A percentile compares a stretch with the other conserved stretches of the same genome.
Evolutionary conservation across 108 stramenopile species (phyloP).

Genomic region (Skeletonema menzelii): DNA sequence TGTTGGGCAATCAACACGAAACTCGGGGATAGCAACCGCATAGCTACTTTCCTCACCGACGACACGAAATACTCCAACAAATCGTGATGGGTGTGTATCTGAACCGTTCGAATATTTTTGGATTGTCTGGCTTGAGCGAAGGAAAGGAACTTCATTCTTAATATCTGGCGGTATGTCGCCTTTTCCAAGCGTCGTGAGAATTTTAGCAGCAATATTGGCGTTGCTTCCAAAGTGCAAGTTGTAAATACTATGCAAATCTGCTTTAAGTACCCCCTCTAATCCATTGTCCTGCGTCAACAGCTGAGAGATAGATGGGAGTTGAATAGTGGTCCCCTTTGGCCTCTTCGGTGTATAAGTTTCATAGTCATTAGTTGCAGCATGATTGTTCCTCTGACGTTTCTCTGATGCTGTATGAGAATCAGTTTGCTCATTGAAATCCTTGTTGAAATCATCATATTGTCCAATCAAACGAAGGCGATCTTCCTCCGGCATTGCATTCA

Average conservation of each 20-base stretch:
- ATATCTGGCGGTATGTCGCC: slow-evolving; percentile 18
- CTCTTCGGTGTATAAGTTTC: background rate
- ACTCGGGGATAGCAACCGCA: slow-evolving; percentile 36
- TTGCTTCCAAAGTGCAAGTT: slow-evolving; percentile 33
- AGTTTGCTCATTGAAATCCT: background rate
- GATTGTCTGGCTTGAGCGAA: slow-evolving; percentile 2
- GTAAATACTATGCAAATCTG: slow-evolving; percentile 35
- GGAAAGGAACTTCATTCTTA: slow-evolving; percentile 21
- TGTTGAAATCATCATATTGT: background rate
- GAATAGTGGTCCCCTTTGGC: background rate
- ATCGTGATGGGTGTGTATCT: slow-evolving; percentile 12
- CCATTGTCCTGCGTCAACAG: slow-evolving; percentile 23
- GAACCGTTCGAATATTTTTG: slow-evolving; percentile 3
- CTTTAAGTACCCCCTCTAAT: slow-evolving; percentile 23
- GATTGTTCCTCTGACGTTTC: background rate
- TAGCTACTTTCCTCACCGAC: background rate
- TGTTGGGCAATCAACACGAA: slow-evolving; percentile 16
- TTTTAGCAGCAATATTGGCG: slow-evolving; percentile 35
- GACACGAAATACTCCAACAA: slow-evolving; percentile 23
- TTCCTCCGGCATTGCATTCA: background rate
- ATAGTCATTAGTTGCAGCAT: background rate
- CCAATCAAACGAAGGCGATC: background rate
- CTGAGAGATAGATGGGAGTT: slow-evolving; percentile 30
- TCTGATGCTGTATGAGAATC: background rate
- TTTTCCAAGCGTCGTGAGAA: slow-evolving; percentile 25